Conservation (phyloP, 805 yeast genomes). For the Candida ficus region DNA sequence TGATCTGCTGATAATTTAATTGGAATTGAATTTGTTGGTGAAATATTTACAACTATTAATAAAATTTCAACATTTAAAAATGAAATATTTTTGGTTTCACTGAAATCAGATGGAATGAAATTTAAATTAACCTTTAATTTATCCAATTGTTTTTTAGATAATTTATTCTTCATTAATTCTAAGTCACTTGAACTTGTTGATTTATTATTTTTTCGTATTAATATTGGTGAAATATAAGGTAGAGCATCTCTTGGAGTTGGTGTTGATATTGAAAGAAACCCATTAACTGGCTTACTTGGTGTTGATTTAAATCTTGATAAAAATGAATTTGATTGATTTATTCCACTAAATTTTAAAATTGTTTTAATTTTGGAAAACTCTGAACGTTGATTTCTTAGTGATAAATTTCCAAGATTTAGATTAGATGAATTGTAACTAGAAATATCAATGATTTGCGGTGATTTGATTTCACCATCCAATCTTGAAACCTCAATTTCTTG, state of each 20-base stretch:
- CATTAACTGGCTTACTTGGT: constrained; percentile 12
- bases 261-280: constrained; percentile 27
- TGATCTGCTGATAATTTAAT: constrained; percentile 32
- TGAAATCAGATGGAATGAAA: constrained; percentile 25
- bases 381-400: constrained; percentile 15
- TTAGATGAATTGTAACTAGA: neutral
- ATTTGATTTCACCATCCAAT: constrained; percentile 15
- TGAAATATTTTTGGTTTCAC: constrained; percentile 27
- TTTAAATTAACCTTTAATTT: constrained; percentile 26
- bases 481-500: constrained; percentile 12
- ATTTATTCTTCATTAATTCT: constrained; percentile 22
- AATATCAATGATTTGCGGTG: constrained; percentile 11
- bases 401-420: constrained; percentile 13
- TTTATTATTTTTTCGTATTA: constrained; percentile 32
- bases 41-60: constrained; percentile 30
- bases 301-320: neutral
- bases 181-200: constrained; percentile 31
- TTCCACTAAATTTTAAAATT: constrained; percentile 7
- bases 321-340: neutral
- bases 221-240: constrained; percentile 33
- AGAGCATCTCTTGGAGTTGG: constrained; percentile 30
- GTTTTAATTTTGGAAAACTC: neutral
- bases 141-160: constrained; percentile 24
- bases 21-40: constrained; percentile 35
- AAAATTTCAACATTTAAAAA: constrained; percentile 22